Evolutionary conservation across 306 rosid species (phyloP).

Genomic region (Mucuna pruriens): DNA sequence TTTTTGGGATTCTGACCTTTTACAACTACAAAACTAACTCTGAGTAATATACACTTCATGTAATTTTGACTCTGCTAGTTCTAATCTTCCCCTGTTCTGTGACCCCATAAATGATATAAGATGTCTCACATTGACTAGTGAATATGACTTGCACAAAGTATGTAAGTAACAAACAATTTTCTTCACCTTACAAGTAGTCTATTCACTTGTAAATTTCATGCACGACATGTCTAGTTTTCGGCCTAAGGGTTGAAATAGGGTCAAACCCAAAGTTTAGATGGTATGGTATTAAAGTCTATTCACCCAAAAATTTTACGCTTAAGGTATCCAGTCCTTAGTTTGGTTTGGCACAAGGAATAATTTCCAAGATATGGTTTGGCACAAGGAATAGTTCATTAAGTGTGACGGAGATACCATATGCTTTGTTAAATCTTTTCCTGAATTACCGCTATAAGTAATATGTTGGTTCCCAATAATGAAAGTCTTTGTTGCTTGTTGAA

Average conservation of each 20-base stretch:
- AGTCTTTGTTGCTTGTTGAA: conserved; percentile 38
- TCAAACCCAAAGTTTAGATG: too few species aligned
- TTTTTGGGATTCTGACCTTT: not conserved
- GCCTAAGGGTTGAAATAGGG: too few species aligned
- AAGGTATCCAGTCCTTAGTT: too few species aligned
- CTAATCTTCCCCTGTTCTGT: not conserved
- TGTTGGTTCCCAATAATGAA: conserved; percentile 9
- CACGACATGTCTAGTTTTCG: too few species aligned
- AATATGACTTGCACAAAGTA: too few species aligned
- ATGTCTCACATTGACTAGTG: too few species aligned
- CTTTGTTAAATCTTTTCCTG: conserved; percentile 13
- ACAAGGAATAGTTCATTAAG: conserved; percentile 9
- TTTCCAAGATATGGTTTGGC: not conserved
- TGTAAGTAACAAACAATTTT: too few species aligned
- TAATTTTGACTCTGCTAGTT: not conserved
- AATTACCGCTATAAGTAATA: conserved; percentile 3
- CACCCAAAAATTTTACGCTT: too few species aligned
- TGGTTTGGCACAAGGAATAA: not conserved
- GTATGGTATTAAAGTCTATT: too few species aligned
- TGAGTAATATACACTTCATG: not conserved
- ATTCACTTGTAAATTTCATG: too few species aligned
- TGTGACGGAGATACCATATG: not conserved
- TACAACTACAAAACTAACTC: not conserved
- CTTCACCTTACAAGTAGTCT: too few species aligned
- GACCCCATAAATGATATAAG: not conserved